Conservation (phyloP, 306 rosid species). For the Dicorynia guianensis region DNA sequence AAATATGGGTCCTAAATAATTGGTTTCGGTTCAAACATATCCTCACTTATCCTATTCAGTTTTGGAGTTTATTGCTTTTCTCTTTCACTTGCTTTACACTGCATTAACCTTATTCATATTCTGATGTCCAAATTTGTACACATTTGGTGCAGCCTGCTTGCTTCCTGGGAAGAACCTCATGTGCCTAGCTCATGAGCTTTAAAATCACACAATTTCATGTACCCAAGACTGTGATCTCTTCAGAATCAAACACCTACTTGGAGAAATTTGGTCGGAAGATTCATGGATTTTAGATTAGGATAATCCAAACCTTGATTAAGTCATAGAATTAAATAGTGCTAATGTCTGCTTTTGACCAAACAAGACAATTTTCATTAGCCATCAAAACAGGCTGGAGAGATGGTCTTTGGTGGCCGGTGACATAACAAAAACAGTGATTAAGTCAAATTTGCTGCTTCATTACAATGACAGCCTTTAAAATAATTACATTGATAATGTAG, state of each 20-base stretch:
- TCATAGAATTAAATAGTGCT: slow-evolving; percentile 19
- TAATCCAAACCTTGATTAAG: slow-evolving; percentile 17
- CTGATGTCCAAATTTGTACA: background rate
- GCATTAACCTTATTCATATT: too few relatives aligned
- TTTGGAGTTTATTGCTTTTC: too few relatives aligned
- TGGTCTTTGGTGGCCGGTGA: slow-evolving; percentile 22
- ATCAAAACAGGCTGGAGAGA: slow-evolving; percentile 24
- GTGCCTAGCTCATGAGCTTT: background rate
- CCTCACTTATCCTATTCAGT: background rate
- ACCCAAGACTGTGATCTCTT: background rate
- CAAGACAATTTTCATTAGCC: slow-evolving; percentile 5
- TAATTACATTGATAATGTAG: slow-evolving; percentile 6
- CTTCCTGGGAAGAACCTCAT: slow-evolving; percentile 26
- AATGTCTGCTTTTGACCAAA: slow-evolving; percentile 28
- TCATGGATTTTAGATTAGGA: slow-evolving; percentile 17
- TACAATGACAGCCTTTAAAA: background rate
- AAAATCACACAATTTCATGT: background rate
- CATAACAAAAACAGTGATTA: slow-evolving; percentile 9
- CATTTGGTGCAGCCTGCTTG: slow-evolving; percentile 17
- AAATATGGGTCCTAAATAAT: slow-evolving; percentile 40
- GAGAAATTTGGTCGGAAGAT: background rate
- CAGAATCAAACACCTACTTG: background rate
- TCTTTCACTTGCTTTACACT: too few relatives aligned
- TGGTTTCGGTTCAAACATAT: slow-evolving; percentile 15
- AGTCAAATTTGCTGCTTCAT: slow-evolving; percentile 35